phyloP scores from a whole-genome alignment of 371 early-diverging fungal species.

The Mortierella sp. region DNA sequence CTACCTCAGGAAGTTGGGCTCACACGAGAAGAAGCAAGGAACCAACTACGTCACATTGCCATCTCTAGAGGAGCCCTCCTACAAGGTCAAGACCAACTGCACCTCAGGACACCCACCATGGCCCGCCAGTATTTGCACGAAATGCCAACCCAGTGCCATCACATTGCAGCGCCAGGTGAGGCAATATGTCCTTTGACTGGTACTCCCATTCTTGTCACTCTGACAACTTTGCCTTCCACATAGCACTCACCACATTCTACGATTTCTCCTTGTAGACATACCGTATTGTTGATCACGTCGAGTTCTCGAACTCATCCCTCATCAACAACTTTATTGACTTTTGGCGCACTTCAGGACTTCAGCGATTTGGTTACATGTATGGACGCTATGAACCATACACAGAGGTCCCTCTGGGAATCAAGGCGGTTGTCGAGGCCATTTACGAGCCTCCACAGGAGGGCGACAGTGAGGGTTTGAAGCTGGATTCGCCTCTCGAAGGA shows the following conservation, averaged over 20 bases:
- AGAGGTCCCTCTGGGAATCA: constrained; percentile 96
- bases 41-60: constrained; percentile 68
- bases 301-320: constrained; percentile 92
- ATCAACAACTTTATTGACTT: constrained; percentile 92
- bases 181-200: background rate
- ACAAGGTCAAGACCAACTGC: constrained; percentile 86
- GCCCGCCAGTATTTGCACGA: constrained; percentile 97
- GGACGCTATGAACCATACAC: constrained; percentile 95
- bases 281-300: constrained; percentile 99
- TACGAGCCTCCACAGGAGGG: constrained; percentile 96
- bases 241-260: background rate
- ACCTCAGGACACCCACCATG: constrained; percentile 89
- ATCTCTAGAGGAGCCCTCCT: constrained; percentile 90
- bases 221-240: background rate
- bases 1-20: constrained; percentile 85
- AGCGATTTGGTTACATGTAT: constrained; percentile 95
- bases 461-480: constrained; percentile 87
- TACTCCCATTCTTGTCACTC: background rate
- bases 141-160: constrained; percentile 97
- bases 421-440: constrained; percentile 97
- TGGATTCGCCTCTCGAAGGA: constrained; percentile 71
- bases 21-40: constrained; percentile 72
- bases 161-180: constrained; percentile 90
- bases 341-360: constrained; percentile 92
- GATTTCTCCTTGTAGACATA: constrained; percentile 72